Base-by-base conservation (phyloP, 73 alveolate species). In the Uronychia setigera region DNA sequence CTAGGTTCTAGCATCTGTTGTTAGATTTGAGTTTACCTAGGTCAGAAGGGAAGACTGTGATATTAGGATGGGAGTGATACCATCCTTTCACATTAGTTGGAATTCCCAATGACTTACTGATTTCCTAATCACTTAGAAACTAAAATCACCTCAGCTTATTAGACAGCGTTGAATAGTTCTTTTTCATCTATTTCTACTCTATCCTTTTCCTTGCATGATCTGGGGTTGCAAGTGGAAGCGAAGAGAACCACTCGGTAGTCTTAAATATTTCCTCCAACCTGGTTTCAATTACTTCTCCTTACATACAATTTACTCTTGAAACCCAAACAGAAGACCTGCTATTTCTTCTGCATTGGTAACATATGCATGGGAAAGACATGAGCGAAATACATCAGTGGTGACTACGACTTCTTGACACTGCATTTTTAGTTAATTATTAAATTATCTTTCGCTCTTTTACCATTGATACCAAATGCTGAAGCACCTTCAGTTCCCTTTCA, bases 41-140 rank as follows among this genome's bases (percentile, higher is more conserved):
- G 19, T 46, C 67, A 28, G 95, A 89, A n/a, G 97, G 97, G 74
- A 91, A 91, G 60, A 92, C 92, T 58, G 97, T 92, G 46, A 92
- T 92, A 84, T 88, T 92, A 11, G 97, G 97, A 79, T 92, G 97
- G 1, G 93, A 84, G 79, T 92, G 97, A 81, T 88, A 92, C 97
- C 97, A 92, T 14, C 97, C 97, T 25, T 74, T 79, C n/a, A 92
- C 92, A 76, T 84, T 79, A 30, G 89, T 59, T 32, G 78, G 59
- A 1, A 81, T 67, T 28, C 83, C 82, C 28, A 27, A 28, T 32
- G 5, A 11, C 19, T 46, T 46, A 46, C n/a, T 46, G 5, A 46
- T 35, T 28, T 34, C 59, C 77, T 27, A 84, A 27, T n/a, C n/a
- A 19, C 19, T 46, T 5, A 46, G 67, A 46, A 46, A 11, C 19